These are phyloP conservation scores for Metschnikowia dekortorum DNA, from an alignment of 805 yeast genomes.

Conservation along the genomic window DNA sequence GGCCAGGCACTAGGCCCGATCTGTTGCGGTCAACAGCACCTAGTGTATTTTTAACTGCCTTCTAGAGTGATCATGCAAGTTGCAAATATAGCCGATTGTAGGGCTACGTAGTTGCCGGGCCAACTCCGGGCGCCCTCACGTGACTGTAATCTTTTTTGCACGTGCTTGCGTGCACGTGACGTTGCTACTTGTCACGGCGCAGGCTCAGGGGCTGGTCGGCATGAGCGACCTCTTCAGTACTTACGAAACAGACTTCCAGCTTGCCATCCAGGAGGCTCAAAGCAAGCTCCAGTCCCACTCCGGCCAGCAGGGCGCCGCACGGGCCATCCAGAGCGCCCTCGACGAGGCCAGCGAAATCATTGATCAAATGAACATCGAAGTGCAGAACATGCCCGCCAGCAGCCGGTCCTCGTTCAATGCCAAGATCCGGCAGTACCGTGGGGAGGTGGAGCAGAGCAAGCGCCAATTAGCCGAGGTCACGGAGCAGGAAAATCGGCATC, in stretches of 20 bases:
- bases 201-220: neutral
- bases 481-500: conserved; percentile 69
- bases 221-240: conserved; percentile 55
- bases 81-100: too few relatives aligned
- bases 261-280: conserved; percentile 65
- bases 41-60: too few relatives aligned
- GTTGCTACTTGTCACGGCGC: neutral
- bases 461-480: conserved; percentile 48
- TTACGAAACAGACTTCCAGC: conserved; percentile 68
- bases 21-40: neutral
- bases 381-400: conserved; percentile 75
- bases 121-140: too few relatives aligned
- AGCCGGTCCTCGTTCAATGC: conserved; percentile 68
- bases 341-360: conserved; percentile 78
- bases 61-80: neutral
- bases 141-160: too few relatives aligned
- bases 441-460: conserved; percentile 56
- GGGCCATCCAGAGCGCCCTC: conserved; percentile 59
- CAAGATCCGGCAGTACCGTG: conserved; percentile 66
- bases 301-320: conserved; percentile 49
- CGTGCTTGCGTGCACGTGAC: neutral
- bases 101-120: too few relatives aligned
- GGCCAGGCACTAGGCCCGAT: conserved; percentile 26
- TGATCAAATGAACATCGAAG: conserved; percentile 85
- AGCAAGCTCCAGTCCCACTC: conserved; percentile 55